Conservation (phyloP, 257 asterid species). For the Solanum paucissectum region DNA sequence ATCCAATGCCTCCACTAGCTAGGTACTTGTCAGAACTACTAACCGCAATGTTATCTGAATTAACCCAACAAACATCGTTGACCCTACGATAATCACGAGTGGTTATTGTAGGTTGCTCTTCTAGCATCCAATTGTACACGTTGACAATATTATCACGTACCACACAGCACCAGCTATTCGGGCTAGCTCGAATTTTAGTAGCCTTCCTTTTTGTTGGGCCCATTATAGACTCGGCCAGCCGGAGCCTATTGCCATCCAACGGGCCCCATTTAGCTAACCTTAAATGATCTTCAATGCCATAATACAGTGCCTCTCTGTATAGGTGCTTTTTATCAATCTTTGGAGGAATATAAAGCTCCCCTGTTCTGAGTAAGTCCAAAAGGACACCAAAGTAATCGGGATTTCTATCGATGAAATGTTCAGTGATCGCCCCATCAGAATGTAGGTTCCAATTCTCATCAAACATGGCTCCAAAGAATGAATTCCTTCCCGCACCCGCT, state of each 20-base stretch:
- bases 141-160: too few relatives aligned
- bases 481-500: conserved; percentile 56
- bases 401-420: conserved; percentile 76
- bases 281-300: conserved; percentile 67
- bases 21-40: too few relatives aligned
- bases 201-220: conserved; percentile 55
- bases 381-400: conserved; percentile 70
- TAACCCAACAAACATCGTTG: too few relatives aligned
- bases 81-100: too few relatives aligned
- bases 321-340: conserved; percentile 45
- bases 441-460: conserved; percentile 64
- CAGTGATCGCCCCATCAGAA: conserved; percentile 19
- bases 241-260: conserved; percentile 55
- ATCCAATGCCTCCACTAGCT: too few relatives aligned
- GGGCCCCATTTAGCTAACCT: conserved; percentile 65
- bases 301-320: conserved; percentile 60
- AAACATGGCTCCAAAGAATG: conserved; percentile 78
- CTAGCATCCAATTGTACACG: too few relatives aligned
- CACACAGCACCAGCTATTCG: not conserved
- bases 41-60: too few relatives aligned
- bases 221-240: conserved; percentile 19
- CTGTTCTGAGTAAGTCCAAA: conserved; percentile 73
- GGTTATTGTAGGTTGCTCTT: too few relatives aligned
- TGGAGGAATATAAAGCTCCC: conserved; percentile 63
- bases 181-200: conserved; percentile 69